Evolutionary conservation across 208 protist genomes (phyloP), one percentile per base, ranked within the genome.

Genomic region (Willaertia magna): DNA sequence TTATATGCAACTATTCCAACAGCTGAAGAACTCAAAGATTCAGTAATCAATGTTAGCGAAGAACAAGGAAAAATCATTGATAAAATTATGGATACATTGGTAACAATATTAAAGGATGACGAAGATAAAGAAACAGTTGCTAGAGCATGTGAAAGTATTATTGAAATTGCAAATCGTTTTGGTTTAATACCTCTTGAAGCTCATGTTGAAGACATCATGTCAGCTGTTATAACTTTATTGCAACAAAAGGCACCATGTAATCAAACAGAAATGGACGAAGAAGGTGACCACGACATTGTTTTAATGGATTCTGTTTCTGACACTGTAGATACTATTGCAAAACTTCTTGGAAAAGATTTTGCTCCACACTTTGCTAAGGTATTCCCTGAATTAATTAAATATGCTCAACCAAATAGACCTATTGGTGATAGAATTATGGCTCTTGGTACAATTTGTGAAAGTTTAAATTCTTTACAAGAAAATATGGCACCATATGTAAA

Each of bases 121-220:
- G 78, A 48, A 11, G 78, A 83, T 18, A 83, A 83, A 26, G 78
- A 83, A 42, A 83, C 78, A 34, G 78, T 83, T 43, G 78, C 78
- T 18, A 39, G 20, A 39, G 9, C 34, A 42, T 83, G 78, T 55
- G 78, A 83, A 42, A 43, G 30, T 7, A 55, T 83, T 42, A 47
- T 26, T 55, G 46, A 43, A 55, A 6, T 83, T 26, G 52, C 12
- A 22, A 6, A 55, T 6, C 20, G 55, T 0, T 55, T 52, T 55
- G 78, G 78, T 26, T 14, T 18, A 2, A 47, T 46, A 4, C 14
- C 55, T 30, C 12, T 83, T 14, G 78, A 47, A 43, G n/a, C n/a
- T 22, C 2, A 79, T 30, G n/a, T 79, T 79, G 34, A 6, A 30
- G 42, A n/a, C 22, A 30, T 83, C 6, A 51, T 47, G 43, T 11